Evolutionary conservation across 331 rosid species (phyloP).

Genomic region (Acacia concinna): DNA sequence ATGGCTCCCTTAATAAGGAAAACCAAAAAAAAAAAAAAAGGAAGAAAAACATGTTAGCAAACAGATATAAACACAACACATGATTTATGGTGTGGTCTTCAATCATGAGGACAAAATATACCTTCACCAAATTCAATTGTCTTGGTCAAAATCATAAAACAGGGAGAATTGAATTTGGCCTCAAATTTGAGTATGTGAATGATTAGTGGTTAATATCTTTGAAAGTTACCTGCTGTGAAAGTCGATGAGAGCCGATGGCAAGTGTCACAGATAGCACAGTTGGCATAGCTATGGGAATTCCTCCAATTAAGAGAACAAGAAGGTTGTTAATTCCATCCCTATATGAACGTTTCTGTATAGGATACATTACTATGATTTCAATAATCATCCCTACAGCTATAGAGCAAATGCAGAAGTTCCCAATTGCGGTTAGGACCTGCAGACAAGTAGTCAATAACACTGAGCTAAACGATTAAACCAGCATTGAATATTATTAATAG

Average conservation of each 20-base stretch:
- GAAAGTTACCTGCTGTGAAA: slow-evolving; percentile 78
- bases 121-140: slow-evolving; percentile 17
- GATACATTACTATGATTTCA: slow-evolving; percentile 85
- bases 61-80: slow-evolving; percentile 4
- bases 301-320: slow-evolving; percentile 92
- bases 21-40: neutral
- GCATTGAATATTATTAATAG: too few relatives aligned
- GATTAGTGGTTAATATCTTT: neutral
- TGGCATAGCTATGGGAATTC: slow-evolving; percentile 95
- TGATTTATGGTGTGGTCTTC: neutral
- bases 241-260: slow-evolving; percentile 88
- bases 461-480: neutral
- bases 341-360: slow-evolving; percentile 74
- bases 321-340: slow-evolving; percentile 92
- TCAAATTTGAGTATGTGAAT: slow-evolving; percentile 1
- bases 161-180: neutral
- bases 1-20: slow-evolving; percentile 65
- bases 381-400: slow-evolving; percentile 85
- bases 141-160: neutral
- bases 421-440: slow-evolving; percentile 87
- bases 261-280: slow-evolving; percentile 88
- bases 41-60: slow-evolving; percentile 21
- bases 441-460: slow-evolving; percentile 24
- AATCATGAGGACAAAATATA: slow-evolving; percentile 19
- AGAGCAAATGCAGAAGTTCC: slow-evolving; percentile 92